phyloP scores from a whole-genome alignment of 768 basidiomycete species.

The Amanita thiersii region DNA sequence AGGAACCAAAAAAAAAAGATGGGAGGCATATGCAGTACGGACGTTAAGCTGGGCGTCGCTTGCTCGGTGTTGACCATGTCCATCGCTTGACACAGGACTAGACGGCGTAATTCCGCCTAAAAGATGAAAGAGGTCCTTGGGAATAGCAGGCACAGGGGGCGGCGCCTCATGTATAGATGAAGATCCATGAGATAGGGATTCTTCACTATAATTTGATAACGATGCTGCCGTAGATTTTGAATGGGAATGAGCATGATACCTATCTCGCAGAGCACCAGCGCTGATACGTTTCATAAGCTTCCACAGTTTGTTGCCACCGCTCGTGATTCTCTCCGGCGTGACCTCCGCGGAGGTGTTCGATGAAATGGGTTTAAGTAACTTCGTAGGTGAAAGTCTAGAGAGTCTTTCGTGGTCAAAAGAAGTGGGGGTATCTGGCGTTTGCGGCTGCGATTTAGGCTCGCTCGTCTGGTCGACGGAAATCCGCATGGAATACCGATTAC shows the following conservation, averaged over 20 bases:
- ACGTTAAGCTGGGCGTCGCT: not conserved
- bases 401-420: slow-evolving; percentile 2
- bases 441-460: not conserved
- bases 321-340: not conserved
- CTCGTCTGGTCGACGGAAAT: slow-evolving; percentile 3
- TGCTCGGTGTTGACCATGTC: not conserved
- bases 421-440: not conserved
- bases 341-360: not conserved
- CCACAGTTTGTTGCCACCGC: slow-evolving; percentile 44
- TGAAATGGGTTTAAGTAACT: not conserved
- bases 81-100: slow-evolving; percentile 6
- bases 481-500: slow-evolving; percentile 3
- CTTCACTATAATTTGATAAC: slow-evolving; percentile 7
- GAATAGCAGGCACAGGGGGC: slow-evolving; percentile 7
- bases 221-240: not conserved
- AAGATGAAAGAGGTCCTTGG: slow-evolving; percentile 1
- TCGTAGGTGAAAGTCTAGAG: not conserved
- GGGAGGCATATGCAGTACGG: not conserved
- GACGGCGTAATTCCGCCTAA: not conserved
- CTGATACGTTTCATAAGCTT: slow-evolving; percentile 67
- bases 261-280: slow-evolving; percentile 53
- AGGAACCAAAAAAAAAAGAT: not conserved
- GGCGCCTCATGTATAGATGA: not conserved
- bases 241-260: slow-evolving; percentile 16
- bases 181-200: slow-evolving; percentile 1